These are phyloP conservation scores for Eimeria mitis DNA, from an alignment of 169 alveolate species.

Conservation along the genomic window DNA sequence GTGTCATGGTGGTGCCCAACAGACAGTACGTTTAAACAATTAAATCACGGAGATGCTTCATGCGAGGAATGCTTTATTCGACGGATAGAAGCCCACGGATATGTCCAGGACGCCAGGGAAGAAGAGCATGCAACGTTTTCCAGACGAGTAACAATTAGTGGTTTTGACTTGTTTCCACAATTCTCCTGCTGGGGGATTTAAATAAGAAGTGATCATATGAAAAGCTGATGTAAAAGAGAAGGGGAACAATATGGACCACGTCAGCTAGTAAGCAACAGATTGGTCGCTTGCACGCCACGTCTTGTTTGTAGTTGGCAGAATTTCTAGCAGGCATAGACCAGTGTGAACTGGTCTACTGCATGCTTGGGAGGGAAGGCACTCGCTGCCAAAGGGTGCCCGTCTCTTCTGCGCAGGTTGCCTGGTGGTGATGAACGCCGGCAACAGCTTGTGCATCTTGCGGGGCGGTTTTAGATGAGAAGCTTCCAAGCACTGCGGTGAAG, in stretches of 20 bases:
- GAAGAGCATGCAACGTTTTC: background rate
- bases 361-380: background rate
- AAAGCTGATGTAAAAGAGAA: background rate
- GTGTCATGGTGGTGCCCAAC: background rate
- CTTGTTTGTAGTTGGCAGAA: background rate
- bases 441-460: background rate
- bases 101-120: background rate
- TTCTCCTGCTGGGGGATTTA: background rate
- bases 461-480: background rate
- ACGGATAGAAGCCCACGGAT: background rate
- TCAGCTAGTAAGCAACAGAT: conserved; percentile 1
- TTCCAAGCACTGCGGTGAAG: background rate
- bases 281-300: background rate
- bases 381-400: background rate
- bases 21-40: background rate
- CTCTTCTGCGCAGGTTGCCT: background rate
- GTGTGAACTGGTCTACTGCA: background rate
- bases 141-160: background rate
- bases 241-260: background rate
- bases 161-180: background rate
- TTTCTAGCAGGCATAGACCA: background rate
- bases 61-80: background rate
- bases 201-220: background rate
- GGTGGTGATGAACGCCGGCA: background rate
- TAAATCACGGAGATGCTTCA: background rate